These are phyloP conservation scores for Coprinellus aureogranulatus DNA, from an alignment of 768 basidiomycete species.

Conservation along the genomic window DNA sequence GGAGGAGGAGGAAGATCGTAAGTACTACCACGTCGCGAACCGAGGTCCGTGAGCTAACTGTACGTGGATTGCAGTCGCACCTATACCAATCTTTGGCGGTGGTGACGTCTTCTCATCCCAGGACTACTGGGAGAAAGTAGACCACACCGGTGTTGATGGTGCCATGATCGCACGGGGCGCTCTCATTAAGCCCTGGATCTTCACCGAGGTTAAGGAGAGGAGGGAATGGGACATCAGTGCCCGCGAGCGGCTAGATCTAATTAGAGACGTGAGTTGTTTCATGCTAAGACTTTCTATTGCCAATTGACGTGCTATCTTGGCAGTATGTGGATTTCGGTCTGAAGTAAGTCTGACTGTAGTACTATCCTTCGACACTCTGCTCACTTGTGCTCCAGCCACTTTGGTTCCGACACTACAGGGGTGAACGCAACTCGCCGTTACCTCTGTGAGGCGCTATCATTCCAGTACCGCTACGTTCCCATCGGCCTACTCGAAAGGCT, in stretches of 20 bases:
- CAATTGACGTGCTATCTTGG: not conserved
- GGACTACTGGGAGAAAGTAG: slow-evolving; percentile 75
- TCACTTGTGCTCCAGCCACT: slow-evolving; percentile 50
- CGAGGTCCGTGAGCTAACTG: not conserved
- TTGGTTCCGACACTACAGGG: slow-evolving; percentile 84
- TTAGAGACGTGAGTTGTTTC: slow-evolving; percentile 58
- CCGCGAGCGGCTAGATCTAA: slow-evolving; percentile 74
- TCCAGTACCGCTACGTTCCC: slow-evolving; percentile 94
- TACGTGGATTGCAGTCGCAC: slow-evolving; percentile 48
- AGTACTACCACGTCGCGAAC: slow-evolving; percentile 24
- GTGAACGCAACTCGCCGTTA: slow-evolving; percentile 90
- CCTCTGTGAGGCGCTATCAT: slow-evolving; percentile 92
- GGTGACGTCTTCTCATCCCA: slow-evolving; percentile 92
- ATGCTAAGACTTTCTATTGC: not conserved
- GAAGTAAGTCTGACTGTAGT: slow-evolving; percentile 50
- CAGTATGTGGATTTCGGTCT: slow-evolving; percentile 84
- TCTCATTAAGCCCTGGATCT: slow-evolving; percentile 94
- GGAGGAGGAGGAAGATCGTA: slow-evolving; percentile 71
- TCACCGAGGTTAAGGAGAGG: slow-evolving; percentile 90
- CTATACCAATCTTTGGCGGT: slow-evolving; percentile 94
- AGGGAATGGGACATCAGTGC: slow-evolving; percentile 93
- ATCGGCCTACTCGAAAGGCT: slow-evolving; percentile 85
- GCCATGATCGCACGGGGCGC: slow-evolving; percentile 95
- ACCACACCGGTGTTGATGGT: slow-evolving; percentile 85
- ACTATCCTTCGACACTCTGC: slow-evolving; percentile 1